Percentiles rank a stretch among this genome's conserved stretches.
These are phyloP conservation scores for Xylaria intraflava DNA, from an alignment of 495 filamentous ascomycete genomes.

Conservation along the genomic window DNA sequence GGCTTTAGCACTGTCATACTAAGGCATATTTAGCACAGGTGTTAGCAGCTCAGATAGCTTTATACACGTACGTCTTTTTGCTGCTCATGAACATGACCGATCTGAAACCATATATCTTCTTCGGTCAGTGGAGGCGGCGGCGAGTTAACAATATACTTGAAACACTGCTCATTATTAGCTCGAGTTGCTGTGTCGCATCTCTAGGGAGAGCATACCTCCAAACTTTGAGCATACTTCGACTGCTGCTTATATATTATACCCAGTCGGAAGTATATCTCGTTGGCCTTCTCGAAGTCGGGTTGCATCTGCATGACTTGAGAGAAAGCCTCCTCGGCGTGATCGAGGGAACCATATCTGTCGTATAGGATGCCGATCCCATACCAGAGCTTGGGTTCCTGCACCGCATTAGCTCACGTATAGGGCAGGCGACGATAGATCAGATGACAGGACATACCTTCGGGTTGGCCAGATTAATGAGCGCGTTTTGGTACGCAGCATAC, in stretches of 20 bases:
- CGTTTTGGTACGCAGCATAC: conserved; percentile 96
- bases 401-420: conserved; percentile 11
- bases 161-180: conserved; percentile 60
- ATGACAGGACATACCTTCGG: conserved; percentile 67
- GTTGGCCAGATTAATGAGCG: conserved; percentile 85
- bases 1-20: conserved; percentile 89
- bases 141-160: conserved; percentile 93
- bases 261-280: conserved; percentile 97
- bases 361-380: conserved; percentile 99
- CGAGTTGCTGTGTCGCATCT: conserved; percentile 5
- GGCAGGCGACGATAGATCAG: not conserved
- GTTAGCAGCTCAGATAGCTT: not conserved
- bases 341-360: conserved; percentile 91
- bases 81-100: conserved; percentile 97
- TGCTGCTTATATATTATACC: conserved; percentile 99
- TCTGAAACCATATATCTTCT: conserved; percentile 99
- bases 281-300: conserved; percentile 96
- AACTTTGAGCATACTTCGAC: conserved; percentile 83
- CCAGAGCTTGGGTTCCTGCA: conserved; percentile 92
- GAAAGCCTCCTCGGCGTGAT: conserved; percentile 97
- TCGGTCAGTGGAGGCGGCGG: conserved; percentile 90
- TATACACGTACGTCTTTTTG: conserved; percentile 89
- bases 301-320: conserved; percentile 99
- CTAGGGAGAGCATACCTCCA: conserved; percentile 59
- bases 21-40: conserved; percentile 21